These are phyloP conservation scores for Claviceps sp. DNA, from an alignment of 2,329 filamentous ascomycete species.

Conservation along the genomic window DNA sequence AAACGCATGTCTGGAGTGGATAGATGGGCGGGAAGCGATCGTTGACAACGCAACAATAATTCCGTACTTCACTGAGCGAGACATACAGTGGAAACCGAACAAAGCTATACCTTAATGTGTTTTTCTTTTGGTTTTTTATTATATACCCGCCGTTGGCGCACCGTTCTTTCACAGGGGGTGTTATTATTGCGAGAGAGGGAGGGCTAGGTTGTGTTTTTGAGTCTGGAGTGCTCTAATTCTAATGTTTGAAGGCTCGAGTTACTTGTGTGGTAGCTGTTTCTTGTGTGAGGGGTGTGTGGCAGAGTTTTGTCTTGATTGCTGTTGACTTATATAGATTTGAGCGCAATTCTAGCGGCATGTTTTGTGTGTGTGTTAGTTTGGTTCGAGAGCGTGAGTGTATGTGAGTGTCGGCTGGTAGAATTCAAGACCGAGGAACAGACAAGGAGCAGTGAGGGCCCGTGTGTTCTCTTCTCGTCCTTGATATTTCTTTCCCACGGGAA, in stretches of 20 bases:
- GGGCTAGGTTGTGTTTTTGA: too few species aligned
- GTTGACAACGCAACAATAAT: not conserved
- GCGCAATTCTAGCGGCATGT: not conserved
- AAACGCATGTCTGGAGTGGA: not conserved
- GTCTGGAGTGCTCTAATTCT: too few species aligned
- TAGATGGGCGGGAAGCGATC: not conserved
- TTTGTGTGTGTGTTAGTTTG: not conserved
- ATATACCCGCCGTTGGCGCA: conserved; percentile 4
- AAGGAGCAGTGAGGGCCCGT: too few species aligned
- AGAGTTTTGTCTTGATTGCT: not conserved
- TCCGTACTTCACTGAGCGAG: not conserved
- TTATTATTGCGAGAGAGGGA: too few species aligned
- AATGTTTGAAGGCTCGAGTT: not conserved
- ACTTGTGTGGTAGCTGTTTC: not conserved
- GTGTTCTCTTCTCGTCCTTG: too few species aligned
- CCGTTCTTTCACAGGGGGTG: not conserved
- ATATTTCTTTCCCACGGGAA: too few species aligned
- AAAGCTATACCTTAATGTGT: conserved; percentile 2
- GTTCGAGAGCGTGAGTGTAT: not conserved
- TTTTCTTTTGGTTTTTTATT: conserved; percentile 7
- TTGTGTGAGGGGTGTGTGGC: not conserved
- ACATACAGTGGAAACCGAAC: not conserved
- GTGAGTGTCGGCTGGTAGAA: not conserved
- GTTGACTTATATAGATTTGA: not conserved
- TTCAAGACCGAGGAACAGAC: too few species aligned